Conservation (phyloP, 352 stramenopile species). For the Phytopythium vexans region DNA sequence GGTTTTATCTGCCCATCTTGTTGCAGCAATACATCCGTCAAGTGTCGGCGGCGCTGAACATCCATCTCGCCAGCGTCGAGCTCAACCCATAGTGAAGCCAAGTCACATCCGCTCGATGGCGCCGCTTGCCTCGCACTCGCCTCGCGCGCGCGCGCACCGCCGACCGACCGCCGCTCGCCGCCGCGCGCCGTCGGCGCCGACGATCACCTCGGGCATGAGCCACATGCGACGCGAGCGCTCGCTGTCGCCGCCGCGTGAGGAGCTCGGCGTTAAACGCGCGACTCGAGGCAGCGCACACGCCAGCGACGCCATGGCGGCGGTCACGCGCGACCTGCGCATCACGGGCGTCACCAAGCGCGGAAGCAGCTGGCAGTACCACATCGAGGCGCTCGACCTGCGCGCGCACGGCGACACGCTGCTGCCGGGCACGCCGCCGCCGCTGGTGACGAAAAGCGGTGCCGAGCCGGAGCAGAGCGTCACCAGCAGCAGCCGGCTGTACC, state of each 20-base stretch:
- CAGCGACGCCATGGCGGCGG: conserved; percentile 19
- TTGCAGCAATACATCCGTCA: too few species aligned
- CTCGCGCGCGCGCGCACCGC: not conserved
- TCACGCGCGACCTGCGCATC: conserved; percentile 65
- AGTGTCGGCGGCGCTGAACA: too few species aligned
- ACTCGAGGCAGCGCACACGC: conserved; percentile 6
- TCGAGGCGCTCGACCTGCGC: conserved; percentile 73
- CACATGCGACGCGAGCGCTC: conserved; percentile 7
- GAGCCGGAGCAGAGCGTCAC: conserved; percentile 8
- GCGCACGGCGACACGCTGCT: conserved; percentile 9
- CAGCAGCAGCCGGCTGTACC: conserved; percentile 11
- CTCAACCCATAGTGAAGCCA: too few species aligned
- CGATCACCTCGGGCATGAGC: not conserved
- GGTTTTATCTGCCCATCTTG: too few species aligned
- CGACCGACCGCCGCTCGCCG: not conserved
- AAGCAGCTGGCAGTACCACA: conserved; percentile 74
- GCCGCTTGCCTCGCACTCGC: too few species aligned
- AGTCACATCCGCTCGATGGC: too few species aligned
- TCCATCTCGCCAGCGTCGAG: too few species aligned
- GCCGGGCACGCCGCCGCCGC: conserved; percentile 3
- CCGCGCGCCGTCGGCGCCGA: not conserved
- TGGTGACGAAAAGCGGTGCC: not conserved
- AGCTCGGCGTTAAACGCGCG: too few species aligned
- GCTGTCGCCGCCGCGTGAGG: not conserved
- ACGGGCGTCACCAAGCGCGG: conserved; percentile 66